phyloP scores from a whole-genome alignment of 495 filamentous ascomycete species.

The Tuber aestivum region DNA sequence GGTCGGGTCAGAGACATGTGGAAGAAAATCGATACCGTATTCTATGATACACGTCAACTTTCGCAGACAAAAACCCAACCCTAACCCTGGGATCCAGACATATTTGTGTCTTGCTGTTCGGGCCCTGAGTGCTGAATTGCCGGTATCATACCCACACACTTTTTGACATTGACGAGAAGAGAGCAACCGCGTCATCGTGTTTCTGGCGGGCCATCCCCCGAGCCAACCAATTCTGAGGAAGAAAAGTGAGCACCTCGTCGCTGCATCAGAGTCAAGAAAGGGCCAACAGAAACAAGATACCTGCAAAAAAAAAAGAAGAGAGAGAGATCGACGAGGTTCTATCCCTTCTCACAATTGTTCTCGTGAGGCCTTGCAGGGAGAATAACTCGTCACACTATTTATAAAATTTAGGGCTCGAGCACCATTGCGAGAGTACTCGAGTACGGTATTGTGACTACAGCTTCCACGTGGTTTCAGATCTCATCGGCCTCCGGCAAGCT shows the following conservation, averaged over 20 bases:
- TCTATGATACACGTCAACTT: neutral
- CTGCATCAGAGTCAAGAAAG: neutral
- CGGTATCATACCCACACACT: neutral
- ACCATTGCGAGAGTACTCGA: neutral
- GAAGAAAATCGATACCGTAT: too few species aligned
- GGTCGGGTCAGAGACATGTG: neutral
- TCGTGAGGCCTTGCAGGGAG: neutral
- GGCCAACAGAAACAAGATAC: neutral
- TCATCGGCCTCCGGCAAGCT: neutral
- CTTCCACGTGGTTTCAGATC: constrained; percentile 6
- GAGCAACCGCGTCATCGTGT: neutral
- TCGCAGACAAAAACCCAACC: neutral
- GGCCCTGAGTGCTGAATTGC: too few species aligned
- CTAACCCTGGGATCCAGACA: neutral
- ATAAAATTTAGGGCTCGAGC: constrained; percentile 1
- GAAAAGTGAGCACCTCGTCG: neutral
- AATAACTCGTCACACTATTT: neutral
- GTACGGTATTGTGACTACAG: too few species aligned
- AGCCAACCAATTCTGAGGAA: neutral
- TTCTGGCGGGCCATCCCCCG: neutral
- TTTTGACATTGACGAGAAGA: neutral
- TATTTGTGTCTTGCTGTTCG: neutral
- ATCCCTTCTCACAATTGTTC: neutral
- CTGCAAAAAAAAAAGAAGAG: neutral
- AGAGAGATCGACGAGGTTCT: neutral